phyloP scores from a whole-genome alignment of 495 filamentous ascomycete species.

The Annulohypoxylon stygium region DNA sequence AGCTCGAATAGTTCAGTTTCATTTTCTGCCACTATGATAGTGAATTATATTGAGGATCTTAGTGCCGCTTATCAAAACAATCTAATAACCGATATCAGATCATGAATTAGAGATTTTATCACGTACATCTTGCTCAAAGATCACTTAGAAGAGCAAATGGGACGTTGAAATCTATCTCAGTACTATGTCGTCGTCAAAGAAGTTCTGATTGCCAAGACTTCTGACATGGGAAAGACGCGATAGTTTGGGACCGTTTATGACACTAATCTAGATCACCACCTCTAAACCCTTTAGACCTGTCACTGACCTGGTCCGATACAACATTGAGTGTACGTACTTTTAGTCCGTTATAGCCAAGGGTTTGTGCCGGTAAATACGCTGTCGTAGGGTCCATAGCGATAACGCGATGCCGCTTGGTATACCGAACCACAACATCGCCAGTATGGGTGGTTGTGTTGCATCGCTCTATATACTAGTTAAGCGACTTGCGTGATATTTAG shows the following conservation, averaged over 20 bases:
- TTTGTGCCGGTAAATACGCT: background rate
- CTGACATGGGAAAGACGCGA: background rate
- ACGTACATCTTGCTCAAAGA: background rate
- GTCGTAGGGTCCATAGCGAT: background rate
- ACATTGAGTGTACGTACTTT: constrained; percentile 9
- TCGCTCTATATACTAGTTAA: background rate
- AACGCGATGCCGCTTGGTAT: background rate
- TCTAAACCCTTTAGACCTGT: constrained; percentile 2
- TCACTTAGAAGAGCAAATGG: background rate
- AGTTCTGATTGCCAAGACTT: no score
- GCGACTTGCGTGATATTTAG: constrained; percentile 12
- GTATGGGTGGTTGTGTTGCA: background rate
- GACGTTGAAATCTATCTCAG: background rate
- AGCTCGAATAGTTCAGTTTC: background rate
- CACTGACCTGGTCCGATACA: constrained; percentile 8
- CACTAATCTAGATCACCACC: constrained; percentile 12
- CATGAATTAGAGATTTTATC: background rate
- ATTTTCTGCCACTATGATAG: background rate
- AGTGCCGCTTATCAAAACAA: background rate
- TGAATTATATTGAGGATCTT: background rate
- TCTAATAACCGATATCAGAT: background rate
- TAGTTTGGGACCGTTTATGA: constrained; percentile 12
- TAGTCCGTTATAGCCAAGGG: constrained; percentile 10
- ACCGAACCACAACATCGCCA: background rate
- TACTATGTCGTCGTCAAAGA: background rate